Percentiles rank a stretch among this genome's conserved stretches.
These are phyloP conservation scores for Talaromyces sp. DNA, from an alignment of 2,329 filamentous ascomycete genomes.

Conservation along the genomic window DNA sequence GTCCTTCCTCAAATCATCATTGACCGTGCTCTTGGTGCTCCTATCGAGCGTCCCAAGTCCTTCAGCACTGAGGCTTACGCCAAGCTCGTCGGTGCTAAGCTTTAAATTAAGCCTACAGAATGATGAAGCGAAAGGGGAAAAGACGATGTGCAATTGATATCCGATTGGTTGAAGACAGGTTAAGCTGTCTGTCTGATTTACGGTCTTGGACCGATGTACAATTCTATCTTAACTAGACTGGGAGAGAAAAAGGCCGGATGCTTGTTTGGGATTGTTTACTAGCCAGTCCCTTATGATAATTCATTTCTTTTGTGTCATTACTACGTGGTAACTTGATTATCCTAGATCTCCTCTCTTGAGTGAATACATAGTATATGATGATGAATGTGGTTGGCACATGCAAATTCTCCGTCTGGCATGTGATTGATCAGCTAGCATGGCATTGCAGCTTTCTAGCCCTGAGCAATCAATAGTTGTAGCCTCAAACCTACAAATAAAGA, in stretches of 20 bases:
- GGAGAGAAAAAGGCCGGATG: conserved; percentile 5
- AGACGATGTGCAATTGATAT: neutral
- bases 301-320: conserved; percentile 3
- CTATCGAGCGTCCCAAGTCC: conserved; percentile 98
- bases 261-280: conserved; percentile 2
- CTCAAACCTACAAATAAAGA: neutral
- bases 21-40: conserved; percentile 92
- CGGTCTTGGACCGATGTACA: conserved; percentile 16
- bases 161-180: neutral
- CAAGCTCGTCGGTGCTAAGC: conserved; percentile 84
- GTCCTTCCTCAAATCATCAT: conserved; percentile 99
- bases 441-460: too few species aligned
- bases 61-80: conserved; percentile 97
- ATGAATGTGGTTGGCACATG: neutral
- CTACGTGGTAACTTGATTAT: neutral
- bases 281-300: conserved; percentile 3
- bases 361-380: neutral
- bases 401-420: conserved; percentile 2
- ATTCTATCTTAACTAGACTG: conserved; percentile 14
- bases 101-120: conserved; percentile 58
- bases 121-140: neutral
- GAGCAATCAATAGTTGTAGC: neutral
- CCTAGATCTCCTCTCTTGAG: neutral
- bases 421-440: neutral
- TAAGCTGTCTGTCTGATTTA: conserved; percentile 25